A percentile compares a stretch with the other conserved stretches of the same genome.
Evolutionary conservation across 78 protist genomes (phyloP).

Genomic region (Dictyostelium intermedium): DNA sequence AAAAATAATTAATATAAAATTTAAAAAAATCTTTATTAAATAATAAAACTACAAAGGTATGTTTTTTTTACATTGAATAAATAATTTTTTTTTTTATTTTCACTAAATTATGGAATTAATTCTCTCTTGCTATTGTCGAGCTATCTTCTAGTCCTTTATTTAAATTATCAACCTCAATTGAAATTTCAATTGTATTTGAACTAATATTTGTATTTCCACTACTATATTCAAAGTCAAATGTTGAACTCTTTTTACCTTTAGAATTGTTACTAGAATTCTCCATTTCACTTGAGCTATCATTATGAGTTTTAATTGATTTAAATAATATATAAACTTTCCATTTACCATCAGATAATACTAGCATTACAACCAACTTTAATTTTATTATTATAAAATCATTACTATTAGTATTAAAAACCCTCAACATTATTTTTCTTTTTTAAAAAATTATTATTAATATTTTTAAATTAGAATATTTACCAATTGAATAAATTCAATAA

Average conservation of each 20-base stretch:
- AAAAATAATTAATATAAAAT: no score
- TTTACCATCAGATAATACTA: neutral
- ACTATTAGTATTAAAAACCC: neutral
- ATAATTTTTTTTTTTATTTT: neutral
- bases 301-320: neutral
- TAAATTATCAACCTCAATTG: neutral
- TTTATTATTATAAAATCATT: neutral
- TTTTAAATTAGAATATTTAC: neutral
- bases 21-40: no score
- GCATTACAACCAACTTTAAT: neutral
- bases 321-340: conserved; percentile 4
- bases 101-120: neutral
- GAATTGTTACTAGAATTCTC: neutral
- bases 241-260: neutral
- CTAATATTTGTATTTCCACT: neutral
- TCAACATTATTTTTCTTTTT: no score
- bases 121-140: neutral
- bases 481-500: neutral
- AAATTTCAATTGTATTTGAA: neutral
- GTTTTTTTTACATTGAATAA: neutral
- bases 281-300: neutral
- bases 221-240: neutral
- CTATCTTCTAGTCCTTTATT: neutral
- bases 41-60: no score
- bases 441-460: neutral